phyloP scores from a whole-genome alignment of 306 rosid species.

The Prunus mume region DNA sequence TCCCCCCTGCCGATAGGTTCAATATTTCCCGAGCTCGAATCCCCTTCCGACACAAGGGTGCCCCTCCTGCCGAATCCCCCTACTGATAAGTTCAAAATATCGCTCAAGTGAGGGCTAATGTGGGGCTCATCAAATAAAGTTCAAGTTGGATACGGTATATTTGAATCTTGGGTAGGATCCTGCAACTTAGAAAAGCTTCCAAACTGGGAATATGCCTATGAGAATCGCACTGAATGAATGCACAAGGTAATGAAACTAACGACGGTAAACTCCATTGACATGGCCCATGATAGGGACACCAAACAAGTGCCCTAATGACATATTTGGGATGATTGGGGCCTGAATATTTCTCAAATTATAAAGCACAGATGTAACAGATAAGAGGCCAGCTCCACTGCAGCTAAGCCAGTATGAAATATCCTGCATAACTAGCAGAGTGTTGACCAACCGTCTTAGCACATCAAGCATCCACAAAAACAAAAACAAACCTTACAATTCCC shows the following conservation, averaged over 20 bases:
- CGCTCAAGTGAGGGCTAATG: no score
- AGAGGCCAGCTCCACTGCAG: background rate
- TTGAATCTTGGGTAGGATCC: background rate
- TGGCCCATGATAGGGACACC: background rate
- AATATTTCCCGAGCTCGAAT: no score
- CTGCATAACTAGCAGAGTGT: no score
- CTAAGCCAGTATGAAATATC: no score
- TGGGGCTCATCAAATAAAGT: background rate
- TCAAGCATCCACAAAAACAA: background rate
- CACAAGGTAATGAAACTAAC: background rate
- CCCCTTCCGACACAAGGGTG: no score
- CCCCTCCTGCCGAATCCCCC: no score
- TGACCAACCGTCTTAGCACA: no score
- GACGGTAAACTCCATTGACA: no score
- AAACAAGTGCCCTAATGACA: background rate
- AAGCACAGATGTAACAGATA: background rate
- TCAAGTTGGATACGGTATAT: background rate
- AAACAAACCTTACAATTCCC: conserved; percentile 9
- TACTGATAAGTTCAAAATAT: no score
- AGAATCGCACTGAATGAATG: background rate
- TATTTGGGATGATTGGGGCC: background rate
- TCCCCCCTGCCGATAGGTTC: no score
- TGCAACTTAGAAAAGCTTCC: background rate
- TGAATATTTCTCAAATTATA: background rate
- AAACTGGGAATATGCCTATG: conserved; percentile 7